phyloP scores from a whole-genome alignment of 2,329 filamentous ascomycete species.

The Botrytis medusae region DNA sequence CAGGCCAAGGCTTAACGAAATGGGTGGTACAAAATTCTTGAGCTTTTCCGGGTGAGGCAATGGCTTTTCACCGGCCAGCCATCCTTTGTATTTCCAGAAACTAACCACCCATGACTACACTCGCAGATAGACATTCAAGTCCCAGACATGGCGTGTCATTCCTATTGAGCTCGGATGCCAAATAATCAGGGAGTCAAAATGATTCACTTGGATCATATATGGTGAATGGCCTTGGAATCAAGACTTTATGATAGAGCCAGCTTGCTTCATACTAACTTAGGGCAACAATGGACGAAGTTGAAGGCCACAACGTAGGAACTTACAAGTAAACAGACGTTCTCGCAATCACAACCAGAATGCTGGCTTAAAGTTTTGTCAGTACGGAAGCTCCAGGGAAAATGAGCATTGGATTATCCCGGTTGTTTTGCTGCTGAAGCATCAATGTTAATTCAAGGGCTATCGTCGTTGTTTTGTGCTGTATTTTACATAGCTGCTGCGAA shows the following conservation, averaged over 20 bases:
- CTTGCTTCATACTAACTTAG: fast-evolving
- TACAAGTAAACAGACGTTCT: neutral
- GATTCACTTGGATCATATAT: conserved; percentile 58
- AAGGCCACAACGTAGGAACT: neutral
- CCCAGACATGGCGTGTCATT: neutral
- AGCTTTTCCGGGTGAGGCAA: no score
- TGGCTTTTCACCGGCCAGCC: neutral
- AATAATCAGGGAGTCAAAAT: neutral
- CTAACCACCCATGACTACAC: neutral
- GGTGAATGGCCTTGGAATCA: neutral
- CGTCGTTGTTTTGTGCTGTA: neutral
- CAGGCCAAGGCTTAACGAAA: no score
- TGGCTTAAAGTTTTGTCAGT: fast-evolving
- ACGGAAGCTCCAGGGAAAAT: neutral
- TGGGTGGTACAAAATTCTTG: no score
- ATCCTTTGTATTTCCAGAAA: neutral
- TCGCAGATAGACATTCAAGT: neutral
- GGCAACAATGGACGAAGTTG: neutral
- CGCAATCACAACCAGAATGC: neutral
- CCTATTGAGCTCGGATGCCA: neutral
- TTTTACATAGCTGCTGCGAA: neutral
- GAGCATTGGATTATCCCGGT: neutral
- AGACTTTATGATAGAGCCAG: no score
- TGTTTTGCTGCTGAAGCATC: no score
- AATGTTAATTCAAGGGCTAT: neutral